A percentile compares a stretch with the other conserved stretches of the same genome.
Evolutionary conservation across 495 filamentous ascomycete species (phyloP).

Genomic region (Aspergillus coremiiformis): DNA sequence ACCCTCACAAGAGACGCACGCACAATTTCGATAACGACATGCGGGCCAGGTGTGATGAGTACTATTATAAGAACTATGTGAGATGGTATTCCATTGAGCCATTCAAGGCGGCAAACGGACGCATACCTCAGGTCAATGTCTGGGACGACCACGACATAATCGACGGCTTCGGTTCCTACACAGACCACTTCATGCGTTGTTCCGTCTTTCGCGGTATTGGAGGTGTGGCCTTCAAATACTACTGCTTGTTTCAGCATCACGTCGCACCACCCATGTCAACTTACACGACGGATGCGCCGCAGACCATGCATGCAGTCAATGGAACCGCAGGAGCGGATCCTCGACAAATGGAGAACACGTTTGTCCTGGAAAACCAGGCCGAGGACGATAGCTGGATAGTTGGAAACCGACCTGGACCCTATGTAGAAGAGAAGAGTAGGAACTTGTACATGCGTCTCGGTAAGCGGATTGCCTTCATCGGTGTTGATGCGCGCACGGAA

Average conservation of each 20-base stretch:
- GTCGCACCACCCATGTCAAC: constrained; percentile 73
- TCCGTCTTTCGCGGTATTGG: constrained; percentile 88
- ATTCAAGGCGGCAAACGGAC: constrained; percentile 74
- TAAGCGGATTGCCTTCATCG: constrained; percentile 73
- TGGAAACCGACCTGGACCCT: constrained; percentile 64
- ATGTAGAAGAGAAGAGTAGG: constrained; percentile 72
- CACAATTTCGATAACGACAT: constrained; percentile 69
- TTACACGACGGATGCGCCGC: constrained; percentile 63
- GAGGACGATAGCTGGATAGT: constrained; percentile 75
- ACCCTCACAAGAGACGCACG: constrained; percentile 72
- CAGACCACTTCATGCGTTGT: constrained; percentile 88
- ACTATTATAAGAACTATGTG: constrained; percentile 85
- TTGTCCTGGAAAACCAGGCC: constrained; percentile 50
- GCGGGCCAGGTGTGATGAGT: constrained; percentile 73
- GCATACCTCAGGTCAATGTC: constrained; percentile 87
- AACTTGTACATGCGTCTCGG: constrained; percentile 82
- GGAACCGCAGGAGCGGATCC: constrained; percentile 52
- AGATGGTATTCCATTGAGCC: constrained; percentile 79
- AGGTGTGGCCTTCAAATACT: constrained; percentile 80
- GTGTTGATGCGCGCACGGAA: constrained; percentile 86
- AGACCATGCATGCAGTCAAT: constrained; percentile 43
- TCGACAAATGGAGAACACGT: constrained; percentile 59
- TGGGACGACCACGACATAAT: constrained; percentile 95
- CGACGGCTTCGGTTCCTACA: constrained; percentile 89
- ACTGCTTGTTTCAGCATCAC: constrained; percentile 92